phyloP scores from a whole-genome alignment of 1,284 basidiomycete species.

The Heterobasidion occidentale region DNA sequence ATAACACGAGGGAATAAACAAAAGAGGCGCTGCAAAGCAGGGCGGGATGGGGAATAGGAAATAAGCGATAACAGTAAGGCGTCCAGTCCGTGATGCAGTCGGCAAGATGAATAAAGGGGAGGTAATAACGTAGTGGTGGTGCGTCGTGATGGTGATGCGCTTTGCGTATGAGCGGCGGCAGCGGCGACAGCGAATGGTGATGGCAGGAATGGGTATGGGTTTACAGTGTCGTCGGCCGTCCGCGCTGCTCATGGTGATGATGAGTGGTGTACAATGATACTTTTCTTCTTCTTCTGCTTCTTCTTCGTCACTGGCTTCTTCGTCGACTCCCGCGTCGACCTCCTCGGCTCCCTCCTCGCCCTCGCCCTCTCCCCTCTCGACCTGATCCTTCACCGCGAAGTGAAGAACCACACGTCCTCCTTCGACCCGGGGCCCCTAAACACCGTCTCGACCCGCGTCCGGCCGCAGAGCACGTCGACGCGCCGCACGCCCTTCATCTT shows the following conservation, averaged over 20 bases:
- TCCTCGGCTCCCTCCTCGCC: too few species aligned
- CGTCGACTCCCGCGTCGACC: background rate
- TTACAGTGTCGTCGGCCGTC: background rate
- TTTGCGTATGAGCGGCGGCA: too few species aligned
- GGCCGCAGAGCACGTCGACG: constrained; percentile 5
- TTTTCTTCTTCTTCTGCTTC: background rate
- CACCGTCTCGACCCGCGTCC: constrained; percentile 4
- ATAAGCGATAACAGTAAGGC: background rate
- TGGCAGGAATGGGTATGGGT: background rate
- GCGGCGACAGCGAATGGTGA: too few species aligned
- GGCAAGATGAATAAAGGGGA: background rate
- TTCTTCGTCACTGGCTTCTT: background rate
- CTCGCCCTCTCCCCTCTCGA: background rate
- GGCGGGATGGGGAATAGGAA: background rate
- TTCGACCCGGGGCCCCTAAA: constrained; percentile 6
- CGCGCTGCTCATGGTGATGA: background rate
- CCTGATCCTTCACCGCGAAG: constrained; percentile 8
- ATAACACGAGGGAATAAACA: too few species aligned
- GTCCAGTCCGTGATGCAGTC: background rate
- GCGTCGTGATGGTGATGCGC: background rate
- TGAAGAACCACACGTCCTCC: constrained; percentile 5
- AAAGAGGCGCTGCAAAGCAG: background rate
- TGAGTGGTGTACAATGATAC: background rate
- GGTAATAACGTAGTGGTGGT: background rate
- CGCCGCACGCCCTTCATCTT: constrained; percentile 6